Conservation (phyloP, 371 early-diverging fungal species). For the Apophysomyces ossiformis region DNA sequence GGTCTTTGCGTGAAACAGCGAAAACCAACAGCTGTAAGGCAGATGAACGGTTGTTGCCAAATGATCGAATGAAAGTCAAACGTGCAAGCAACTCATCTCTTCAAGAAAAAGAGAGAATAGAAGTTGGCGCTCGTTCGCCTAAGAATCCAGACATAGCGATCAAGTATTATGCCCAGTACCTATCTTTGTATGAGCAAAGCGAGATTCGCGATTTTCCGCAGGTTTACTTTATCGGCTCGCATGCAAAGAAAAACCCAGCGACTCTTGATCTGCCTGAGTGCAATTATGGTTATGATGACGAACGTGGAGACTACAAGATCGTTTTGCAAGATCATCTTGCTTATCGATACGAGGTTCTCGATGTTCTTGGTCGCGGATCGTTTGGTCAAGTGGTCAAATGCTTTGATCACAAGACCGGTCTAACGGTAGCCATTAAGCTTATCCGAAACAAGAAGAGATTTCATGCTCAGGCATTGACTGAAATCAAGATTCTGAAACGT, state of each 20-base stretch:
- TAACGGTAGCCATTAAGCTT: constrained; percentile 91
- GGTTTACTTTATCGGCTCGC: constrained; percentile 83
- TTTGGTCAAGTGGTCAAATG: constrained; percentile 97
- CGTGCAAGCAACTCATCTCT: constrained; percentile 28
- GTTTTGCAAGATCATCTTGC: constrained; percentile 83
- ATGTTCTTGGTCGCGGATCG: constrained; percentile 93
- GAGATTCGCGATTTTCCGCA: constrained; percentile 80
- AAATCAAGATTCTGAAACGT: constrained; percentile 85
- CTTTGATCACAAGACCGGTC: constrained; percentile 85
- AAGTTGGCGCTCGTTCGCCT: constrained; percentile 28
- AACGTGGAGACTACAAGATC: constrained; percentile 89
- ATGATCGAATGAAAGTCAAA: constrained; percentile 20
- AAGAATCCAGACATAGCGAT: constrained; percentile 40
- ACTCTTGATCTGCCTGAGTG: constrained; percentile 49
- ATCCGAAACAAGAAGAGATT: constrained; percentile 94
- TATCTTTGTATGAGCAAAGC: constrained; percentile 77
- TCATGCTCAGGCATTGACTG: constrained; percentile 93
- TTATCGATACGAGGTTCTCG: constrained; percentile 89
- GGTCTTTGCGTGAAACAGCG: constrained; percentile 19
- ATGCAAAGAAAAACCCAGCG: constrained; percentile 55
- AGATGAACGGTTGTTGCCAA: constrained; percentile 4
- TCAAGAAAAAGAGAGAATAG: constrained; percentile 31
- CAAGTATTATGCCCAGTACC: constrained; percentile 42
- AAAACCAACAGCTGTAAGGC: constrained; percentile 16
- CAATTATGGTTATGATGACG: constrained; percentile 88